Evolutionary conservation across 2,329 filamentous ascomycete species (phyloP), one percentile per base, ranked within the genome.

Genomic region (Diaporthe aspalathi): DNA sequence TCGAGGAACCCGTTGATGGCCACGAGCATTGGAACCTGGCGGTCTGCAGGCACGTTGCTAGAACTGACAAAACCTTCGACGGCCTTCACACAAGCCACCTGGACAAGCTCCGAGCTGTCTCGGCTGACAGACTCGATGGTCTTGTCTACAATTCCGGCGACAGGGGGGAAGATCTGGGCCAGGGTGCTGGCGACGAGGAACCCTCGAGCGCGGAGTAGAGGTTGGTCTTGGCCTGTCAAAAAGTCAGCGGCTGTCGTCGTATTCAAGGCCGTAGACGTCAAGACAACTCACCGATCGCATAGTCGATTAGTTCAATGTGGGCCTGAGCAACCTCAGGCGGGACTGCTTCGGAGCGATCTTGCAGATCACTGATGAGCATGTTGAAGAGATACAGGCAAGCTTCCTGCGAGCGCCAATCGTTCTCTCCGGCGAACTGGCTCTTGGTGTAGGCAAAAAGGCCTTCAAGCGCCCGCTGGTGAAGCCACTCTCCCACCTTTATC

Each of bases 401-500:
- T 82, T 98, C 95, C 76, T 94, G 93, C 72, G 81, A 85, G 75
- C 88, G 85, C 90, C 89, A 91, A 52, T 84, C 82, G 35, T 78
- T 78, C n/a, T 84, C 81, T 74, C 78, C 85, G 74, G 88, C 85
- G 79, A 97, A 97, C 0, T 97, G 85, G 8, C 87, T 85, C 79
- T 93, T 92, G 43, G 93, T 93, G 81, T 94, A 92, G 16, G 89
- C 88, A 72, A 95, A 90, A 50, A 98, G 86, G 8, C 92, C 94
- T 77, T 97, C 93, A 16, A 97, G 86, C 0, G 94, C 91, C 67
- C 89, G 90, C 68, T 89, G 86, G 75, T 91, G 90, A 68, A 97
- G 88, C 95, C 94, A 97, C 80, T 98, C 95, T 60, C 93, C 94
- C 72, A 97, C 86, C 83, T 97, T 98, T 82, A 97, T 94, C 35